These are phyloP conservation scores for Dactylonectria estremocensis DNA, from an alignment of 2,329 filamentous ascomycete genomes.

Conservation along the genomic window DNA sequence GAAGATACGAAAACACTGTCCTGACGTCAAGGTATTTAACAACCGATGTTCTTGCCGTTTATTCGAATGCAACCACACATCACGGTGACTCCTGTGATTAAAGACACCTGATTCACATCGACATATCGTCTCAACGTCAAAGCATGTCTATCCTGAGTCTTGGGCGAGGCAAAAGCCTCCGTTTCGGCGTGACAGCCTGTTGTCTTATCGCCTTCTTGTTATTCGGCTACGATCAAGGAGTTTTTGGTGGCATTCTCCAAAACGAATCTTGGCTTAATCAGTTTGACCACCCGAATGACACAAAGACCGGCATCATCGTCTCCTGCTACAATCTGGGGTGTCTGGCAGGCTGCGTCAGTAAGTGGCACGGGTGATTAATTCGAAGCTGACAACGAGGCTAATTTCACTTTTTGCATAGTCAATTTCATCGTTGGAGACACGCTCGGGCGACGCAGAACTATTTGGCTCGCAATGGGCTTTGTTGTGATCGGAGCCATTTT, in stretches of 20 bases:
- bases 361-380: neutral
- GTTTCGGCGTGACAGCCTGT: slow-evolving; percentile 33
- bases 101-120: neutral
- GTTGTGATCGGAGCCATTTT: slow-evolving; percentile 72
- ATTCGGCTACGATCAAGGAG: slow-evolving; percentile 63
- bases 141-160: neutral
- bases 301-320: slow-evolving; percentile 59
- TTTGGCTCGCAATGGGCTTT: slow-evolving; percentile 67
- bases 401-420: neutral
- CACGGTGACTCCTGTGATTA: neutral
- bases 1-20: neutral
- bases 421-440: slow-evolving; percentile 63
- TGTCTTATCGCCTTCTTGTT: slow-evolving; percentile 36
- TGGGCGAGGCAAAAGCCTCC: slow-evolving; percentile 34
- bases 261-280: slow-evolving; percentile 59
- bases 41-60: neutral
- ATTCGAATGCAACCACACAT: neutral
- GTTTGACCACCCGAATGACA: slow-evolving; percentile 55
- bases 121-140: neutral
- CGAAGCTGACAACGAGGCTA: neutral
- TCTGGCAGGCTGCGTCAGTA: slow-evolving; percentile 51
- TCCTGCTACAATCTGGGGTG: slow-evolving; percentile 60
- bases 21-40: neutral
- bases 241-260: slow-evolving; percentile 62
- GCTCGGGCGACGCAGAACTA: slow-evolving; percentile 65